phyloP scores from a whole-genome alignment of 305 asterid genomes.

The Fraxinus paxiana region DNA sequence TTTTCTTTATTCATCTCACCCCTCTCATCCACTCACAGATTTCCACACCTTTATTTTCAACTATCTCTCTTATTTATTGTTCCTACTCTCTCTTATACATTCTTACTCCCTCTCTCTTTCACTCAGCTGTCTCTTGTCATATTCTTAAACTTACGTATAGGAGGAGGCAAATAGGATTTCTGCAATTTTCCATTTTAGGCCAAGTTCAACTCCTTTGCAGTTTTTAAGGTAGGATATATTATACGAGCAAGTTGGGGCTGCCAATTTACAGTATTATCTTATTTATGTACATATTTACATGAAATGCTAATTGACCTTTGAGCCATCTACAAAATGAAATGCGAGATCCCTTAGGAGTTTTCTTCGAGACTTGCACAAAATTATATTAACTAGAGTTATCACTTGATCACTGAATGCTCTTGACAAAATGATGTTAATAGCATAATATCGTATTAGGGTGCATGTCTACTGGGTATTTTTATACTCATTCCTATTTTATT shows the following conservation, averaged over 20 bases:
- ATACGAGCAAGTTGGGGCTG: background rate
- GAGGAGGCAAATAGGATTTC: background rate
- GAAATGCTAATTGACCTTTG: background rate
- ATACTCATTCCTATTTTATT: background rate
- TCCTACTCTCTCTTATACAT: background rate
- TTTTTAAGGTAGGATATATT: background rate
- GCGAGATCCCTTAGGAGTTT: background rate
- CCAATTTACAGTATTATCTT: background rate
- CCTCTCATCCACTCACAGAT: no score
- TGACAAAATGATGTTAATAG: no score
- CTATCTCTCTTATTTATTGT: background rate
- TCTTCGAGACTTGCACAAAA: background rate
- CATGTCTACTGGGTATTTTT: background rate
- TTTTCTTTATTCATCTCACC: no score
- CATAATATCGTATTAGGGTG: background rate
- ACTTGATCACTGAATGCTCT: background rate
- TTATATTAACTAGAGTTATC: background rate
- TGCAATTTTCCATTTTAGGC: background rate
- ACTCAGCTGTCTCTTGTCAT: background rate
- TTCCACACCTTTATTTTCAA: background rate
- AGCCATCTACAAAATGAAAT: background rate
- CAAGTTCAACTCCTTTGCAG: background rate
- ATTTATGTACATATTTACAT: background rate
- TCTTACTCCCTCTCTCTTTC: background rate
- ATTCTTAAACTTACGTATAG: background rate